A percentile compares a stretch with the other conserved stretches of the same genome.
Evolutionary conservation across 441 rosid species (phyloP).

Genomic region (Macaranga tanarius): DNA sequence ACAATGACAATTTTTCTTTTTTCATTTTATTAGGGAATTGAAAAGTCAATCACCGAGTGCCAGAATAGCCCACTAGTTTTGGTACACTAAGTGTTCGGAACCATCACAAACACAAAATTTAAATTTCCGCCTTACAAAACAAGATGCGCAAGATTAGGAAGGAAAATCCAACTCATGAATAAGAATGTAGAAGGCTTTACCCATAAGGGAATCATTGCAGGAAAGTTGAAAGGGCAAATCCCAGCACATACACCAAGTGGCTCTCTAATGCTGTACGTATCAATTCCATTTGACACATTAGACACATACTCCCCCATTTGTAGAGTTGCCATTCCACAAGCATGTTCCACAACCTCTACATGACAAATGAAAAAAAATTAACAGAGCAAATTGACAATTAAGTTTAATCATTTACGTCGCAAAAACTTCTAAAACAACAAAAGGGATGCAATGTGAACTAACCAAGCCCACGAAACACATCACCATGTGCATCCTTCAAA

Average conservation of each 20-base stretch:
- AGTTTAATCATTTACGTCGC: not conserved
- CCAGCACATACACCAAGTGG: slow-evolving; percentile 97
- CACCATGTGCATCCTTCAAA: slow-evolving; percentile 90
- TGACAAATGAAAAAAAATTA: slow-evolving; percentile 12
- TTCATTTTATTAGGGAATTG: not conserved
- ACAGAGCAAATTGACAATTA: slow-evolving; percentile 6
- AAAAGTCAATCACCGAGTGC: not conserved
- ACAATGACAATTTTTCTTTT: not conserved
- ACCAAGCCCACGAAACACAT: slow-evolving; percentile 93
- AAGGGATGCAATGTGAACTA: slow-evolving; percentile 20
- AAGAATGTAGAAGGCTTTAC: slow-evolving; percentile 36
- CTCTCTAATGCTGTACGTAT: slow-evolving; percentile 83
- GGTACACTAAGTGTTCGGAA: not conserved
- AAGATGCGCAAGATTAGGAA: slow-evolving; percentile 4
- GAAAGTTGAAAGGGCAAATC: slow-evolving; percentile 93
- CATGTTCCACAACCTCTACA: slow-evolving; percentile 93
- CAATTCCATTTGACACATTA: slow-evolving; percentile 87
- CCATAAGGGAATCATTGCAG: slow-evolving; percentile 99
- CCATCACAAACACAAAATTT: slow-evolving; percentile 1
- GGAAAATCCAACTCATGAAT: not conserved
- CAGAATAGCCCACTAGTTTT: not conserved
- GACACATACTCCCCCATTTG: slow-evolving; percentile 95
- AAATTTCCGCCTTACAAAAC: not conserved
- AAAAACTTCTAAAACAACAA: slow-evolving; percentile 17
- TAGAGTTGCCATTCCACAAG: slow-evolving; percentile 89